Conservation (phyloP, 192 early-diverging fungal species). For the Spinellus fusiger region DNA sequence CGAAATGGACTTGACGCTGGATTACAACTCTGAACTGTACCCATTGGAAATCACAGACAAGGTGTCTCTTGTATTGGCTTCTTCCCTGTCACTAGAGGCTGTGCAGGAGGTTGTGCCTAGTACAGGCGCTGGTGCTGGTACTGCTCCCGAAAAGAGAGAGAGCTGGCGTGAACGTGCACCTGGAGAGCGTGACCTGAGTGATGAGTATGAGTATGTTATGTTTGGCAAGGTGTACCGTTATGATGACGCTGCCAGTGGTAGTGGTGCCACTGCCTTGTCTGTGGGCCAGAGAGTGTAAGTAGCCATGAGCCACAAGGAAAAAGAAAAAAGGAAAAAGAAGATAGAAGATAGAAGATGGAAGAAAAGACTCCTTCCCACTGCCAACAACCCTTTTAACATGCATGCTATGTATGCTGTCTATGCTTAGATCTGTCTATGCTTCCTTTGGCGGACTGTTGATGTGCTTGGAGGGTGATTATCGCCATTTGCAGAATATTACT, state of each 20-base stretch:
- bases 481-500: slow-evolving; percentile 74
- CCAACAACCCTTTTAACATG: neutral
- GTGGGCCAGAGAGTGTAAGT: slow-evolving; percentile 57
- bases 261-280: slow-evolving; percentile 28
- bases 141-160: slow-evolving; percentile 46
- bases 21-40: slow-evolving; percentile 95
- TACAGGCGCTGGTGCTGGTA: slow-evolving; percentile 36
- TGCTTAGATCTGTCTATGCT: slow-evolving; percentile 70
- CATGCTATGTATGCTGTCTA: neutral
- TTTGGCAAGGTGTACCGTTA: slow-evolving; percentile 95
- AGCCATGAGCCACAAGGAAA: no score
- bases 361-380: neutral
- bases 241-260: slow-evolving; percentile 71
- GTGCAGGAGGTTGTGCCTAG: neutral
- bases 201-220: slow-evolving; percentile 99
- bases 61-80: slow-evolving; percentile 76
- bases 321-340: no score
- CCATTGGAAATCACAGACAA: slow-evolving; percentile 80
- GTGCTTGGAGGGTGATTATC: slow-evolving; percentile 79
- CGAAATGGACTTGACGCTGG: slow-evolving; percentile 87
- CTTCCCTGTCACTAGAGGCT: slow-evolving; percentile 62
- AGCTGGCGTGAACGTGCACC: slow-evolving; percentile 64
- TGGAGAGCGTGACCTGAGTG: slow-evolving; percentile 72
- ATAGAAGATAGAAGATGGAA: neutral
- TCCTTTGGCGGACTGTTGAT: slow-evolving; percentile 93